phyloP scores from a whole-genome alignment of 805 yeast genomes.

The Yamadazyma paraphyllophila region DNA sequence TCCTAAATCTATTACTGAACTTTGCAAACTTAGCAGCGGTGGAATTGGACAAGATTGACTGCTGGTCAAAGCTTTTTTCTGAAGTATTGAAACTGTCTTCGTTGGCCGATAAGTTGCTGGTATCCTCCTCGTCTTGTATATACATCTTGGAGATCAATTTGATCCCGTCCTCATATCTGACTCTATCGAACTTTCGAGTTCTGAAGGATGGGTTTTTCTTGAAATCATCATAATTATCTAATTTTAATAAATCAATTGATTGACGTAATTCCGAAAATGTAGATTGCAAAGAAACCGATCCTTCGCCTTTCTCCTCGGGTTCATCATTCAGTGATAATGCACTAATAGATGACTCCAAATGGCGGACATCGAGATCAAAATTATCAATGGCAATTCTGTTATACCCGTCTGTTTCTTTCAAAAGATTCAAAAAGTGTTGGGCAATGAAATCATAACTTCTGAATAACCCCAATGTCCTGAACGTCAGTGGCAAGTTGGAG shows the following conservation, averaged over 20 bases:
- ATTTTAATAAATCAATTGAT: conserved; percentile 65
- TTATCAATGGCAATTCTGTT: conserved; percentile 64
- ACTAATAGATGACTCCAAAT: conserved; percentile 60
- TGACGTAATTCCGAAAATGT: conserved; percentile 81
- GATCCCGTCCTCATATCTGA: conserved; percentile 71
- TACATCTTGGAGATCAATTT: conserved; percentile 55
- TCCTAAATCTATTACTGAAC: conserved; percentile 22
- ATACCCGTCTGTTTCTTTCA: conserved; percentile 54
- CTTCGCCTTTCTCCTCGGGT: conserved; percentile 19
- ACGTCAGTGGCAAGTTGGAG: conserved; percentile 73
- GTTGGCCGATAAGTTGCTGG: conserved; percentile 5
- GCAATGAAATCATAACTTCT: conserved; percentile 86
- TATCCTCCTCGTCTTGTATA: conserved; percentile 17
- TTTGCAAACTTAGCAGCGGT: conserved; percentile 33
- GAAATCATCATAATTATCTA: conserved; percentile 64
- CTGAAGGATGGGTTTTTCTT: conserved; percentile 45
- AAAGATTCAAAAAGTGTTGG: conserved; percentile 59
- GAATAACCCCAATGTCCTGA: conserved; percentile 76
- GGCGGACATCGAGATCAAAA: conserved; percentile 77
- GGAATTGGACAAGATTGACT: conserved; percentile 22
- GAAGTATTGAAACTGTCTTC: conserved; percentile 13
- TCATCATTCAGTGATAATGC: conserved; percentile 27
- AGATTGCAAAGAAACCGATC: conserved; percentile 57
- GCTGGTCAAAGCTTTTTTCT: conserved; percentile 18
- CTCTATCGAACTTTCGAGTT: conserved; percentile 62